Evolutionary conservation across 106 monocot genomes (phyloP), one percentile per base, ranked within the genome.

Genomic region (Dendrobium chrysotoxum): DNA sequence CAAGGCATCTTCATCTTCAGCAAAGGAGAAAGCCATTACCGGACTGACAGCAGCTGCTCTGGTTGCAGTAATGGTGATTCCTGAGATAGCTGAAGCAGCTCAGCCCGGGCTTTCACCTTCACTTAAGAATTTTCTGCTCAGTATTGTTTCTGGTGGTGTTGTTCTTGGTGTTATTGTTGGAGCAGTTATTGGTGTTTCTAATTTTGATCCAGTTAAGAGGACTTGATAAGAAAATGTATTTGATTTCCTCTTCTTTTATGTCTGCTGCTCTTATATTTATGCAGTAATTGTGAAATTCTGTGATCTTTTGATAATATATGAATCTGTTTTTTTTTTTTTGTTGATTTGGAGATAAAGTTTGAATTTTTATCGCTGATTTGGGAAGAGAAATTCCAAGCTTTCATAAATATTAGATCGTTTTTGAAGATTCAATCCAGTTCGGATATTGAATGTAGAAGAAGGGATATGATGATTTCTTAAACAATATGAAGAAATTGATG

Each of bases 91-190:
- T 7, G 86, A 90, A 78, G 92, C 92, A 4, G 87, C 89, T 7
- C 87, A 87, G 81, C 89, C 92, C 0, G 88, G 86, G 13, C 12
- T 90, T 26, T 92, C 92, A 0, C 86, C 89, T 1, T 92, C 92
- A 0, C 88, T 92, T 28, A 92, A 92, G 86, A 92, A 92, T 84
- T 92, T 92, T 84, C 78, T 92, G 67, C 89, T 92, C 72, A 92
- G 92, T 80, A 92, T 92, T 74, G 78, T 76, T 11, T 58, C 89
- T 15, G 92, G 92, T 1, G 92, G 92, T 0, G 81, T 86, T 10
- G 92, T 92, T 42, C 80, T 92, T 25, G 77, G 35, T 12, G 88
- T 80, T 4, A 71, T 92, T 11, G 18, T 89, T 26, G 89, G 92
- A 20, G 92, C 89, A 39, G 89, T 92, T n/a, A 39, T 89, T 38